Base-by-base conservation (phyloP, 1,284 basidiomycete species). In the Ustanciosporium gigantosporum region DNA sequence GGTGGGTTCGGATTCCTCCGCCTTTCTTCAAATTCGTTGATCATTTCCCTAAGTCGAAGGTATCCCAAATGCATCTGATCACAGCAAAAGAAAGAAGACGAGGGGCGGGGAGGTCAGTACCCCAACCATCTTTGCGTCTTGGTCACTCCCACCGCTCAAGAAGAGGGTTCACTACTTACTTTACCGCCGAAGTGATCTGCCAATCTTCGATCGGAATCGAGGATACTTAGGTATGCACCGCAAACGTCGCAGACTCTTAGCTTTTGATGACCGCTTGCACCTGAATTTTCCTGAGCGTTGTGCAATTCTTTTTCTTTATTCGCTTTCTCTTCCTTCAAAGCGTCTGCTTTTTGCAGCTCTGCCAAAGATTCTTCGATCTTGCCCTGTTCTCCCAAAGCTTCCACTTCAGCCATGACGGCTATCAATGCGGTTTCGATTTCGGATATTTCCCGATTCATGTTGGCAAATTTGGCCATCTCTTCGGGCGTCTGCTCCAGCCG, bases 181-280 rank as follows among this genome's bases (percentile, higher is more conserved):
- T 98, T 98, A 71, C 95, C 95, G 81, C 95, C 95, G 81, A 99
- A 99, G 80, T 99, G 95, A 82, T 99, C 95, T 41, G 95, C 95
- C 61, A 99, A 82, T 79, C 95, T 91, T 79, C 95, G 87, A 82
- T 99, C 95, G 58, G 93, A 97, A 80, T 99, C 95, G 52, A 98
- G 84, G 23, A 98, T 91, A 25, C 91, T 95, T 36, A 99, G 83
- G 82, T 98, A 98, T 17, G 95, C 95, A 74, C 95, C 95, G 79
- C 95, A 99, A 31, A 97, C 93, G 81, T 99, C 95, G 81, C 95
- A 98, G 21, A 99, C 95, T 64, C 95, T 87, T 72, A 99, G 83
- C 81, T 98, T 98, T 81, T 99, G 95, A 82, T 98, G 94, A 21
- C 95, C 95, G 52, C 91, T 95, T 2, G 95, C 95, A 57, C 95